These are phyloP conservation scores for Trypanosoma vivax DNA, from an alignment of 208 protist species.

Conservation along the genomic window DNA sequence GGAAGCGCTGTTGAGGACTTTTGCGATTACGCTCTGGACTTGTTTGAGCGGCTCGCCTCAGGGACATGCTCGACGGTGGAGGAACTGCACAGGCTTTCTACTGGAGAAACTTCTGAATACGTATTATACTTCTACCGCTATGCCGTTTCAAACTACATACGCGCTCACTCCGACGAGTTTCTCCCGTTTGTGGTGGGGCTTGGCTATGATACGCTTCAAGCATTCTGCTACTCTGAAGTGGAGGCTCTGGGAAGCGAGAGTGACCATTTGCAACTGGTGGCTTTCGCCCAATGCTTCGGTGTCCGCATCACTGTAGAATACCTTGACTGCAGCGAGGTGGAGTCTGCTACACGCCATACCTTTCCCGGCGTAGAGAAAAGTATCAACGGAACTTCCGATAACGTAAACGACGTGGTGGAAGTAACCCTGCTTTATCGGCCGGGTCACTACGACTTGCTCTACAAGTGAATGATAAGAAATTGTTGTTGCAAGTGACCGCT, in stretches of 20 bases:
- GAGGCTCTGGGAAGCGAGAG: slow-evolving; percentile 72
- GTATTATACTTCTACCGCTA: slow-evolving; percentile 68
- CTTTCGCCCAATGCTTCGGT: slow-evolving; percentile 55
- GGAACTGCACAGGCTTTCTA: slow-evolving; percentile 24
- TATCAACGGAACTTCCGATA: neutral
- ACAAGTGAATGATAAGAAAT: slow-evolving; percentile 4
- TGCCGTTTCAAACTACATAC: slow-evolving; percentile 64
- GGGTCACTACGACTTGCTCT: slow-evolving; percentile 77
- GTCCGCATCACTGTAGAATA: slow-evolving; percentile 46
- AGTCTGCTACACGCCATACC: slow-evolving; percentile 19
- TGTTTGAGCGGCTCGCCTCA: slow-evolving; percentile 20
- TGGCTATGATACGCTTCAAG: slow-evolving; percentile 45
- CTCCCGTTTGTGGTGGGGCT: slow-evolving; percentile 68
- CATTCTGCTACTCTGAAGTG: slow-evolving; percentile 67
- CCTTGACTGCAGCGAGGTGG: slow-evolving; percentile 40
- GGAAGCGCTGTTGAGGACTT: slow-evolving; percentile 76
- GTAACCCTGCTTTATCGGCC: slow-evolving; percentile 61
- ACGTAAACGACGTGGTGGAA: neutral
- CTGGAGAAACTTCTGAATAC: slow-evolving; percentile 33
- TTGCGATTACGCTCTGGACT: slow-evolving; percentile 36
- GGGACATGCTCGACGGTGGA: slow-evolving; percentile 20
- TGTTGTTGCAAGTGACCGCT: neutral
- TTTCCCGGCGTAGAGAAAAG: slow-evolving; percentile 3
- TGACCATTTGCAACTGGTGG: slow-evolving; percentile 75
- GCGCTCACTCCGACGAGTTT: slow-evolving; percentile 46